Evolutionary conservation across 441 rosid species (phyloP).

Genomic region (Cnidoscolus chayamansa): DNA sequence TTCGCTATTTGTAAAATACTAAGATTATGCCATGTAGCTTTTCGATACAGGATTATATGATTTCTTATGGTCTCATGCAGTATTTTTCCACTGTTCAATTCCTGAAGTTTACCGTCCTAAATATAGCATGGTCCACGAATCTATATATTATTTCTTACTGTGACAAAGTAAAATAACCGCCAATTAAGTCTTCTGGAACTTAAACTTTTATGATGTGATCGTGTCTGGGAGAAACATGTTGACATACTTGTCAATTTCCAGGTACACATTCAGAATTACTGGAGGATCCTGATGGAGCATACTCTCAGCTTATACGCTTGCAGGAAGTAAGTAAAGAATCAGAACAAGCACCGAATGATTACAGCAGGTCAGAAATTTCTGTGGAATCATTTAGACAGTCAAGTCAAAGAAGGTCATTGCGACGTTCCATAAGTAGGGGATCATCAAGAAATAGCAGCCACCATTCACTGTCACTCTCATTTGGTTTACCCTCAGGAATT

Average conservation of each 20-base stretch:
- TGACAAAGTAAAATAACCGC: too few species aligned
- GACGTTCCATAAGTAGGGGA: constrained; percentile 43
- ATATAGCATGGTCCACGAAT: too few species aligned
- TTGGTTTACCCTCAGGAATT: neutral
- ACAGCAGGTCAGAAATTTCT: constrained; percentile 24
- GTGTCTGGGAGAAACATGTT: neutral
- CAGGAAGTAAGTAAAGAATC: constrained; percentile 44
- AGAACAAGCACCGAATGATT: constrained; percentile 29
- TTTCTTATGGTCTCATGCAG: too few species aligned
- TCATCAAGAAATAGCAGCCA: constrained; percentile 36
- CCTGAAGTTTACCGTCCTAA: too few species aligned
- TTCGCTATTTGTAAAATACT: too few species aligned
- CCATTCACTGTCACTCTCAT: constrained; percentile 30
- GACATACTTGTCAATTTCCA: constrained; percentile 23
- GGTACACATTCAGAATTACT: constrained; percentile 70
- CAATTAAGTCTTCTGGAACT: neutral
- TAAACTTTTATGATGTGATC: neutral
- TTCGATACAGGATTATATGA: too few species aligned
- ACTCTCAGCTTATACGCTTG: constrained; percentile 51
- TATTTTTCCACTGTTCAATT: too few species aligned
- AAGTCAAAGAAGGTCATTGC: constrained; percentile 36
- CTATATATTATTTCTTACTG: too few species aligned
- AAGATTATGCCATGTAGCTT: too few species aligned
- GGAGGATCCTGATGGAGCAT: constrained; percentile 58
- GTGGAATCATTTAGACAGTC: constrained; percentile 31